These are phyloP conservation scores for Rhexocercosporidium sp. DNA, from an alignment of 2,329 filamentous ascomycete genomes.

Conservation along the genomic window DNA sequence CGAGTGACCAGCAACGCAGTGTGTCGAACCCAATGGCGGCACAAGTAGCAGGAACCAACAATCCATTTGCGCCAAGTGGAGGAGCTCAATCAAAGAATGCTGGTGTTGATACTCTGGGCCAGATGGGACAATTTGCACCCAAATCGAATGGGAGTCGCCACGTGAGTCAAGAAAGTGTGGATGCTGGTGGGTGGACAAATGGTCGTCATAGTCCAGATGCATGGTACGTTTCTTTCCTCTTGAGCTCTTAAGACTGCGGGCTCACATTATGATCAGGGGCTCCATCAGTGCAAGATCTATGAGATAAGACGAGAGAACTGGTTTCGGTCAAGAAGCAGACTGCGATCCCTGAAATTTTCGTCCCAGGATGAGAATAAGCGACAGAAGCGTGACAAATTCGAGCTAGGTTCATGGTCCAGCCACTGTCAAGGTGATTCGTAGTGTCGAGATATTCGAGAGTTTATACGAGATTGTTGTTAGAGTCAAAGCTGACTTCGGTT, in stretches of 20 bases:
- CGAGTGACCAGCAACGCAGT: conserved; percentile 26
- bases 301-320: conserved; percentile 31
- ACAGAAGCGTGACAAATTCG: neutral
- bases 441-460: neutral
- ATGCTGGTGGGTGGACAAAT: conserved; percentile 59
- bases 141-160: conserved; percentile 46
- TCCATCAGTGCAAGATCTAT: conserved; percentile 55
- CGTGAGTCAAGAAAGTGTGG: conserved; percentile 72
- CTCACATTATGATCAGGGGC: conserved; percentile 44
- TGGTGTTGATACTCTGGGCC: conserved; percentile 36
- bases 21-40: conserved; percentile 26
- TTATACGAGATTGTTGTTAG: too few relatives aligned
- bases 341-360: neutral
- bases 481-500: neutral
- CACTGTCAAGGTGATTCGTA: neutral
- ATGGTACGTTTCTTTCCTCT: conserved; percentile 51
- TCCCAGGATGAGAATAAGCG: neutral
- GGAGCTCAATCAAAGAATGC: conserved; percentile 31
- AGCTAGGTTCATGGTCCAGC: neutral
- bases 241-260: neutral
- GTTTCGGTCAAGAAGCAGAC: neutral
- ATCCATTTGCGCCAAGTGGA: conserved; percentile 39
- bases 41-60: conserved; percentile 37
- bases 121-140: conserved; percentile 31
- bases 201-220: conserved; percentile 81